Evolutionary conservation across 495 filamentous ascomycete species (phyloP), one percentile per base, ranked within the genome.

Genomic region (Pyronema domesticum): DNA sequence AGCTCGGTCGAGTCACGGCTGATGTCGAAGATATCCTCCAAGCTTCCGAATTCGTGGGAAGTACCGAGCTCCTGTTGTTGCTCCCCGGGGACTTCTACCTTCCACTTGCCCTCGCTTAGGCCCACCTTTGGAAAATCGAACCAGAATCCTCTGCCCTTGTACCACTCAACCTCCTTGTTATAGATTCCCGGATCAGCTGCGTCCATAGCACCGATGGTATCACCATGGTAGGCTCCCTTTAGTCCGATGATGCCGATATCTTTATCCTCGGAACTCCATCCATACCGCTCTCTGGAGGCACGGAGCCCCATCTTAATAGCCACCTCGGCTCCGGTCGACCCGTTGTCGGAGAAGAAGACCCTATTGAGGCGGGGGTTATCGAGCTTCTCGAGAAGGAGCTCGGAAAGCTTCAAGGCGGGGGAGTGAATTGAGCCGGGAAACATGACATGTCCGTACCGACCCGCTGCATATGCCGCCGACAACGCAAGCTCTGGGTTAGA

Each of bases 361-460:
- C 79, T 79, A 13, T 63, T 62, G 6, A 87, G 67, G 0, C 84
- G 76, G 2, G 74, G 71, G 54, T 83, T 85, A 1, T 67, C 64
- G 19, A 81, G 60, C 0, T 70, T 68, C n/a, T 69, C 35, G 18
- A 87, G 62, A 3, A 89, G 68, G 0, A 64, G 65, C 57, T 79
- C 73, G 0, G 83, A 80, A 7, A 89, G 72, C 15, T 68, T 65
- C 0, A 87, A 65, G 0, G 82, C 84, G 0, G 84, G 84, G 57
- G 83, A 74, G 54, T 89, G 82, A 14, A 86, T 72, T 1, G 80
- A 76, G 0, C 76, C 77, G 0, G 83, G 80, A 59, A 89, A 86
- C 81, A 87, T 89, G 19, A 89, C 82, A 65, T 89, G 84, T 2
- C 84, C 84, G 60, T 89, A 89, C 19, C 83, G 74, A n/a, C 84